Conservation (phyloP, 495 filamentous ascomycete species). For the Aspergillus bertholletiae region DNA sequence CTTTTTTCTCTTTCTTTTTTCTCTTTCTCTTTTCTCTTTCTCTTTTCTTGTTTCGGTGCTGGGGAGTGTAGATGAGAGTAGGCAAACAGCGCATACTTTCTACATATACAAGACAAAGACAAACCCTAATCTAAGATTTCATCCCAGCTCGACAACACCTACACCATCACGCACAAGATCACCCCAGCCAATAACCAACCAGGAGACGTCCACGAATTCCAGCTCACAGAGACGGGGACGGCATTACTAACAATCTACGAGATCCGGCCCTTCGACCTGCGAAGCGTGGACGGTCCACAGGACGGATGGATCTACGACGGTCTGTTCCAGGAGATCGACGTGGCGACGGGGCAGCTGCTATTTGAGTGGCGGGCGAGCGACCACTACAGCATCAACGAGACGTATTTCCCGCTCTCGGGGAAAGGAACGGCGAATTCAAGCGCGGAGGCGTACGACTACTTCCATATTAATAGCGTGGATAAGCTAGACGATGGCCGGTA, state of each 20-base stretch:
- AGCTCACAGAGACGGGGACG: constrained; percentile 43
- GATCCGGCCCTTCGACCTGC: constrained; percentile 41
- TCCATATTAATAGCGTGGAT: constrained; percentile 58
- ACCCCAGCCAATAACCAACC: constrained; percentile 27
- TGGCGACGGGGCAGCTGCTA: constrained; percentile 36
- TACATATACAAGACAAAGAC: no score
- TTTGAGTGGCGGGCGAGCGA: constrained; percentile 40
- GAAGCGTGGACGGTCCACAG: constrained; percentile 37
- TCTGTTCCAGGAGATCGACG: constrained; percentile 43
- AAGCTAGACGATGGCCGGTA: constrained; percentile 51
- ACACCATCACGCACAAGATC: constrained; percentile 37
- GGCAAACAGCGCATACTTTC: no score
- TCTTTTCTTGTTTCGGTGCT: no score
- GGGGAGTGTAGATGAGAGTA: no score
- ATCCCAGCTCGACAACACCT: constrained; percentile 48
- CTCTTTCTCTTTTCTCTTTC: no score
- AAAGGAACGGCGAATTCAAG: constrained; percentile 16
- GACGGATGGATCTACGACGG: constrained; percentile 43
- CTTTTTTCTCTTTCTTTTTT: no score
- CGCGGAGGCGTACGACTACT: constrained; percentile 42
- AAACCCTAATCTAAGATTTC: no score
- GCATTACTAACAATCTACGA: constrained; percentile 52
- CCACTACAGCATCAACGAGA: constrained; percentile 23
- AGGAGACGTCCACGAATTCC: constrained; percentile 45
- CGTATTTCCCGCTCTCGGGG: constrained; percentile 17